phyloP scores from a whole-genome alignment of 139 green algal species.

The Chlamydomonas sp. region DNA sequence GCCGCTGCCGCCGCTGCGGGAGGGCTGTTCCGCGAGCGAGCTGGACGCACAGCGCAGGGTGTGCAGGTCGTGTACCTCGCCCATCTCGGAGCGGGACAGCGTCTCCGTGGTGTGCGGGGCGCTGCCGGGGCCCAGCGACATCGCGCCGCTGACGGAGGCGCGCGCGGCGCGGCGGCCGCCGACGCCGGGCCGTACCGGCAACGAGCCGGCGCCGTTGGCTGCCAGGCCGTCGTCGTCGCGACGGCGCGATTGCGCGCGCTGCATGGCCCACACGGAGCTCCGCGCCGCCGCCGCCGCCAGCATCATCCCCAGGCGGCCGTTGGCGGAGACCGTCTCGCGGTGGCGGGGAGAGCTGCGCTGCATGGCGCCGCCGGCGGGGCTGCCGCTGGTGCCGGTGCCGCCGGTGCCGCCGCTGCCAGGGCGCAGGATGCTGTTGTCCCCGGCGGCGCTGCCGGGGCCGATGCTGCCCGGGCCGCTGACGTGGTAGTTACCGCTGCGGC shows the following conservation, averaged over 20 bases:
- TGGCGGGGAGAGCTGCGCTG: not conserved
- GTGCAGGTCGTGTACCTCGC: not conserved
- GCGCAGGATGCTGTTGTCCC: not conserved
- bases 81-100: too few species aligned
- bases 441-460: not conserved
- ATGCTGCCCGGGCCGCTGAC: not conserved
- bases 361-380: not conserved
- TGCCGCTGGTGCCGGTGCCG: not conserved
- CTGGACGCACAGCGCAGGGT: slow-evolving; percentile 4
- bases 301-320: slow-evolving; percentile 2
- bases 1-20: not conserved
- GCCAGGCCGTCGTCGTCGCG: too few species aligned
- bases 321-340: not conserved
- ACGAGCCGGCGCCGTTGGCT: too few species aligned
- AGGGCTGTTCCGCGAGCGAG: slow-evolving; percentile 3
- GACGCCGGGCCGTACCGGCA: too few species aligned
- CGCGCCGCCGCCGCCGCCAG: slow-evolving; percentile 9
- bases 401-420: not conserved
- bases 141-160: too few species aligned
- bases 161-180: too few species aligned
- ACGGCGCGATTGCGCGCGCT: not conserved
- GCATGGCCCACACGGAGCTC: not conserved
- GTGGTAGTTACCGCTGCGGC: too few species aligned
- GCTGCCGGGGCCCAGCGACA: too few species aligned
- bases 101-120: too few species aligned